Base-by-base conservation (phyloP, 352 stramenopile species). In the Globisporangium echinulatum region DNA sequence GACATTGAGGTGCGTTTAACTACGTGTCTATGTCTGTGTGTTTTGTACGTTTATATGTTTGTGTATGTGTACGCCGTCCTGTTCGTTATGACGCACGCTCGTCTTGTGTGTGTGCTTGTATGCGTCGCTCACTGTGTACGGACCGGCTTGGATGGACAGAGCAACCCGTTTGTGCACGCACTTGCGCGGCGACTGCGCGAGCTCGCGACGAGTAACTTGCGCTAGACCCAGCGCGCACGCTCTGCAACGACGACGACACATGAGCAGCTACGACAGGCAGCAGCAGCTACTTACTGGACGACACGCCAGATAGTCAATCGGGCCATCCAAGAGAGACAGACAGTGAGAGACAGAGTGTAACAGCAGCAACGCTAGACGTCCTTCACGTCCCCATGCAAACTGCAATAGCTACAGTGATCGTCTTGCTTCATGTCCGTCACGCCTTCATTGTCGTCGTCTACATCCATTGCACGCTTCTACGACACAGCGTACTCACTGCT, bases 151-250 rank as follows among this genome's bases (percentile, higher is more conserved):
- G 43, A 13, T 6, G 36, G 10, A 42, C 56, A 92, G 77, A 75
- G 65, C 48, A 90, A 88, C 51, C 51, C 72, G 8, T 92, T 92
- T 52, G 69, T 88, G 47, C 82, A 92, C 53, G 79, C 76, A 38
- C 72, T 90, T 19, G 79, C 77, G 54, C 78, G 82, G 67, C 77
- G 70, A 62, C 66, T 92, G 52, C 79, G 82, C 49, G 82, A 92
- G 57, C 56, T 92, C 49, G 74, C 68, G 38, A 49, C 66, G 42
- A 55, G 49, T 44, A 61, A 54, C 44, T 51, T 56, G 17, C 47
- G 46, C 38, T 59, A 67, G 38, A 47, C 8, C 10, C 36, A 2
- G 0, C 52, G 8, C 25, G 25, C 25, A 33, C 25, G 25, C 25
- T 33, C 25, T 33, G 25, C 25, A 33, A 33, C 25, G 25, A 33